A percentile compares a stretch with the other conserved stretches of the same genome.
phyloP scores from a whole-genome alignment of 179 eudicot species.

The Beta lomatogona region DNA sequence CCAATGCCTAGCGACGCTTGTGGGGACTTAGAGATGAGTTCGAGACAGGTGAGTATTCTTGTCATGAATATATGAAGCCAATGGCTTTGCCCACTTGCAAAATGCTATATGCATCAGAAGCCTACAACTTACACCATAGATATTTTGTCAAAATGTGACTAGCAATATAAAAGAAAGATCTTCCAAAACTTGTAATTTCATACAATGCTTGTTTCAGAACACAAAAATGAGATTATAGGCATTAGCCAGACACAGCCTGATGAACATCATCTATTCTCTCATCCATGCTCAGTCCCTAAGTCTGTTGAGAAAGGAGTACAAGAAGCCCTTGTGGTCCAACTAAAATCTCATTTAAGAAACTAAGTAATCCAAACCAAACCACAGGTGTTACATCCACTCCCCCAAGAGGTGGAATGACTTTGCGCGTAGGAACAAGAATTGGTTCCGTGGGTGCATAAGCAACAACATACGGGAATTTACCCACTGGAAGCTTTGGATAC shows the following conservation, averaged over 20 bases:
- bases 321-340: constrained; percentile 97
- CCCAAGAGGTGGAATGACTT: constrained; percentile 79
- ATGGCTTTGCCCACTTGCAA: too few relatives aligned
- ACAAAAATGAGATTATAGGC: neutral
- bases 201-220: neutral
- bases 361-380: constrained; percentile 90
- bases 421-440: constrained; percentile 67
- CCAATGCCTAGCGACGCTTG: too few relatives aligned
- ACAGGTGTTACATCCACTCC: constrained; percentile 98
- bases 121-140: neutral
- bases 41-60: too few relatives aligned
- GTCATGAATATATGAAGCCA: too few relatives aligned
- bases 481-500: constrained; percentile 94
- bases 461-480: constrained; percentile 75
- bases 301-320: constrained; percentile 83
- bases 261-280: neutral
- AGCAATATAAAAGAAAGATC: neutral
- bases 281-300: neutral
- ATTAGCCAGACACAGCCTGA: neutral
- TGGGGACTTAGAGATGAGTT: too few relatives aligned
- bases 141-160: neutral
- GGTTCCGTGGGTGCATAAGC: constrained; percentile 97
- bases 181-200: neutral
- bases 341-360: constrained; percentile 81
- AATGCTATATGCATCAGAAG: too few relatives aligned